Evolutionary conservation across 2,329 filamentous ascomycete species (phyloP).

Genomic region (Cryoendolithus antarcticus): DNA sequence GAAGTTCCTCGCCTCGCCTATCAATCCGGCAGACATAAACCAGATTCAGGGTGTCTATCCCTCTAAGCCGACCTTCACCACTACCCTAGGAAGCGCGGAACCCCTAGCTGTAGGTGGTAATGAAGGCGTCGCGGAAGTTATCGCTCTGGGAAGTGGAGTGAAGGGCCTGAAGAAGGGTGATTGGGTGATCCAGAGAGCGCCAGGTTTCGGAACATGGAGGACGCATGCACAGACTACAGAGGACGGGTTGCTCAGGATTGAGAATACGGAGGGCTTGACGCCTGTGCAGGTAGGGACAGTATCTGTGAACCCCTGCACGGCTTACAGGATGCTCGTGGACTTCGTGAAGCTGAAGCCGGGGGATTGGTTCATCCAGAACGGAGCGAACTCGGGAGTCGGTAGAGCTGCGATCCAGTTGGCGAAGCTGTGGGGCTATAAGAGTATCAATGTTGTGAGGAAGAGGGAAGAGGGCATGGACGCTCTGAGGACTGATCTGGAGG

Average conservation of each 20-base stretch:
- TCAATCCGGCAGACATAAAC: slow-evolving; percentile 97
- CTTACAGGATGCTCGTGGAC: slow-evolving; percentile 82
- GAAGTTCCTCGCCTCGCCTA: slow-evolving; percentile 76
- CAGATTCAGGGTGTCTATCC: slow-evolving; percentile 96
- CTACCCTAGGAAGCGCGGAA: slow-evolving; percentile 59
- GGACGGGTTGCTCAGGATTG: slow-evolving; percentile 54
- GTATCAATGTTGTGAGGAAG: slow-evolving; percentile 77
- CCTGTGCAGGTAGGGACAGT: slow-evolving; percentile 76
- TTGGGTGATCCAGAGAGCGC: slow-evolving; percentile 80
- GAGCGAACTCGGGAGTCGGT: slow-evolving; percentile 87
- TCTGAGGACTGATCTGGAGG: slow-evolving; percentile 47
- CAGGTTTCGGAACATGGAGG: slow-evolving; percentile 85
- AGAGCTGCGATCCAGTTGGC: slow-evolving; percentile 83
- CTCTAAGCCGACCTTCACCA: slow-evolving; percentile 65
- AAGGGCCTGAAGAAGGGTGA: slow-evolving; percentile 61
- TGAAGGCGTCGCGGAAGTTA: slow-evolving; percentile 87
- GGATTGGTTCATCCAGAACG: slow-evolving; percentile 95
- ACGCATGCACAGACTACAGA: slow-evolving; percentile 64
- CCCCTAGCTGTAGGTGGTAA: slow-evolving; percentile 76
- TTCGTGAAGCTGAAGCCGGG: slow-evolving; percentile 58
- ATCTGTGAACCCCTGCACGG: slow-evolving; percentile 84
- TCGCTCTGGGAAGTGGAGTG: slow-evolving; percentile 51
- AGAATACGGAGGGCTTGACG: slow-evolving; percentile 56
- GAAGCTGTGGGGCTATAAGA: slow-evolving; percentile 73
- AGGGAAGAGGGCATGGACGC: slow-evolving; percentile 55